These are phyloP conservation scores for Xylaria sp. DNA, from an alignment of 2,329 filamentous ascomycete species.

Conservation along the genomic window DNA sequence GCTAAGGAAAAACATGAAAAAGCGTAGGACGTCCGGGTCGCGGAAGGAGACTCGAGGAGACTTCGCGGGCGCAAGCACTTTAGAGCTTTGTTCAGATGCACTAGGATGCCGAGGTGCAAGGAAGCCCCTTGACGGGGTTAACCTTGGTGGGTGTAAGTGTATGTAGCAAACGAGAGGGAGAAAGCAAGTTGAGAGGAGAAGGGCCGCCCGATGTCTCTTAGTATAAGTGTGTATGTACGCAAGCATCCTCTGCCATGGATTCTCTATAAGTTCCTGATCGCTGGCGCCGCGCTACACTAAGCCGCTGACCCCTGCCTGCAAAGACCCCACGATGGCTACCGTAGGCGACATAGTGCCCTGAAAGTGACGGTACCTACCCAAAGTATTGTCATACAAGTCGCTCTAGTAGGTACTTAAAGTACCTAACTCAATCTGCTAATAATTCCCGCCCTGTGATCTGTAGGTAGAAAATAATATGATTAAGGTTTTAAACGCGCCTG, in stretches of 20 bases:
- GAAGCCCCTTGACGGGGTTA: slow-evolving; percentile 18
- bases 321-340: too few species aligned
- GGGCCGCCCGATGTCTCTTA: neutral
- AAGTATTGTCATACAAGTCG: too few species aligned
- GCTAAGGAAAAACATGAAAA: neutral
- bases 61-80: slow-evolving; percentile 13
- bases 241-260: neutral
- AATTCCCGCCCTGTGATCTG: neutral
- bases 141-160: slow-evolving; percentile 3
- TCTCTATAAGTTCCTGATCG: neutral
- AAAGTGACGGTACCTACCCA: too few species aligned
- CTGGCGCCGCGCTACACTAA: neutral
- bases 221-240: neutral
- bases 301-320: neutral
- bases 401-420: too few species aligned
- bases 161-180: slow-evolving; percentile 8
- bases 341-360: too few species aligned
- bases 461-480: neutral
- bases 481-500: neutral
- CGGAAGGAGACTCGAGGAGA: neutral
- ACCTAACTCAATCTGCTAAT: neutral
- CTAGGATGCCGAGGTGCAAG: slow-evolving; percentile 13
- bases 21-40: neutral
- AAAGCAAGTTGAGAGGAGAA: neutral
- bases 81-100: slow-evolving; percentile 21